Evolutionary conservation across 2,329 filamentous ascomycete species (phyloP).

Genomic region (Pleurostoma richardsiae): DNA sequence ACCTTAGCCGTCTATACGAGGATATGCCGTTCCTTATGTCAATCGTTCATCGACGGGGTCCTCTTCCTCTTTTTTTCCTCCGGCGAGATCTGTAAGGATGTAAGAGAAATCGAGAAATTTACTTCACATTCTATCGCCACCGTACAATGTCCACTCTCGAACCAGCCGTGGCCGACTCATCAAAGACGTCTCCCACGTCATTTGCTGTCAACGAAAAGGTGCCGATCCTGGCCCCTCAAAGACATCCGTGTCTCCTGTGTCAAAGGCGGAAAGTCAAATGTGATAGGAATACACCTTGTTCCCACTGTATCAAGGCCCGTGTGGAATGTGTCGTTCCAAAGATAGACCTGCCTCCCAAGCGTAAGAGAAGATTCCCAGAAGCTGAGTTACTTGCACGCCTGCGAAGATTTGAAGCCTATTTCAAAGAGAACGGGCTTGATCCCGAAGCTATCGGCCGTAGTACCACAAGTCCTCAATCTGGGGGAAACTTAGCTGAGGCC

Average conservation of each 20-base stretch:
- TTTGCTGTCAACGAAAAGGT: not conserved
- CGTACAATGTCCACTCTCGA: not conserved
- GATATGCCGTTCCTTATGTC: not conserved
- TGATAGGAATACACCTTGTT: slow-evolving; percentile 1
- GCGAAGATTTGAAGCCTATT: not conserved
- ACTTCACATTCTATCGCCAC: not conserved
- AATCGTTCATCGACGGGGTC: no score
- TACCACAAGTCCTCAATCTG: not conserved
- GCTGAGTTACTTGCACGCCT: not conserved
- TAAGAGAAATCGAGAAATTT: no score
- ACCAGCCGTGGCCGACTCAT: not conserved
- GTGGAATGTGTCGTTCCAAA: not conserved
- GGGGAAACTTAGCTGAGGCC: not conserved
- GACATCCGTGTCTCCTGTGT: not conserved
- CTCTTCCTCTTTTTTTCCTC: not conserved
- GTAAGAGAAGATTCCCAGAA: not conserved
- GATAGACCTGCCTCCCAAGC: not conserved
- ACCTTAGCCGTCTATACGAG: not conserved
- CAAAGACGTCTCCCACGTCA: not conserved
- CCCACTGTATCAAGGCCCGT: not conserved
- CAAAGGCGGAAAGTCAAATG: not conserved
- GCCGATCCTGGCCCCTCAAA: not conserved
- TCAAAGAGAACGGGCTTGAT: not conserved
- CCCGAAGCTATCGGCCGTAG: not conserved
- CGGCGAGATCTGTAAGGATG: no score